These are phyloP conservation scores for Tagetes patula DNA, from an alignment of 129 eudicot genomes.

Conservation along the genomic window DNA sequence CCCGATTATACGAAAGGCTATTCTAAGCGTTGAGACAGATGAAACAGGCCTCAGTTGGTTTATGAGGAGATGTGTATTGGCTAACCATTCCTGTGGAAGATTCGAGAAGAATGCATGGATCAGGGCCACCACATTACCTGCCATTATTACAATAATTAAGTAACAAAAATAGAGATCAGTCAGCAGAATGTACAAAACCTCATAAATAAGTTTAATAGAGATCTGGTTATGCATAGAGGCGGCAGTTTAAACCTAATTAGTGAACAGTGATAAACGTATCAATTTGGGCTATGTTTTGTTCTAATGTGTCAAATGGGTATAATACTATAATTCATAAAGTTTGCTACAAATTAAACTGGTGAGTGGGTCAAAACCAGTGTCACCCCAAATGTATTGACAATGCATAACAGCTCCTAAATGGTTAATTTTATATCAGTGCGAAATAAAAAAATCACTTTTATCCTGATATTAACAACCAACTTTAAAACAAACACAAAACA, in stretches of 20 bases:
- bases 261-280: background rate
- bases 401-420: background rate
- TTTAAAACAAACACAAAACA: background rate
- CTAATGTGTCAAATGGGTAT: background rate
- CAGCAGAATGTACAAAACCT: background rate
- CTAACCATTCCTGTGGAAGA: constrained; percentile 96
- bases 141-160: constrained; percentile 4
- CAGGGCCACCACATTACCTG: constrained; percentile 90
- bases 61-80: constrained; percentile 77
- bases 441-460: no score
- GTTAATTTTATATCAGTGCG: background rate
- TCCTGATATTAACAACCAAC: background rate
- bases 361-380: background rate
- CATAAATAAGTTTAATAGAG: background rate
- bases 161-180: background rate
- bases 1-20: constrained; percentile 79
- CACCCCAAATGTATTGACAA: background rate
- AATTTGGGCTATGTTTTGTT: background rate
- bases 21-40: constrained; percentile 68
- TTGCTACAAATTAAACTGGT: background rate
- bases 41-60: constrained; percentile 74
- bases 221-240: background rate
- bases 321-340: constrained; percentile 12
- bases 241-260: background rate
- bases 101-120: constrained; percentile 83